These are phyloP conservation scores for Firmiana major DNA, from an alignment of 345 rosid species.

Conservation along the genomic window DNA sequence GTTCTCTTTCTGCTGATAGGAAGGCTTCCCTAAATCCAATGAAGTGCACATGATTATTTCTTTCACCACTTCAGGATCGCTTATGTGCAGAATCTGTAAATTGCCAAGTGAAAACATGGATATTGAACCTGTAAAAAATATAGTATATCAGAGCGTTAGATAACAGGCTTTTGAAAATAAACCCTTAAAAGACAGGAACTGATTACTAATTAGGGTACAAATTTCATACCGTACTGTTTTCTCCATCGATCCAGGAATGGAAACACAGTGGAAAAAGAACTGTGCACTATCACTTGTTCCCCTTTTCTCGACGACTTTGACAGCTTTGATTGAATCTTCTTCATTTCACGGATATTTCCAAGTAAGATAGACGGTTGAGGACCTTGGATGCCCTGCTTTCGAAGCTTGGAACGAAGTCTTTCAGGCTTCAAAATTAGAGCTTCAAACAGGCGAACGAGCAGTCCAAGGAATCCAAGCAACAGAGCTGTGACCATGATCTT, in stretches of 20 bases:
- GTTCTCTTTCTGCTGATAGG: slow-evolving; percentile 30
- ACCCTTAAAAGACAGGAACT: not conserved
- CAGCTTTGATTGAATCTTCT: slow-evolving; percentile 8
- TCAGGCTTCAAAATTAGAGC: slow-evolving; percentile 20
- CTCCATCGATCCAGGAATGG: slow-evolving; percentile 34
- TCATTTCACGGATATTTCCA: slow-evolving; percentile 40
- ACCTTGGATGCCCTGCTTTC: slow-evolving; percentile 36
- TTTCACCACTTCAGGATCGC: slow-evolving; percentile 30
- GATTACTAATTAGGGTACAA: too few species aligned
- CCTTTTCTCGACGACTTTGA: not conserved
- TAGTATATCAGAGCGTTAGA: not conserved
- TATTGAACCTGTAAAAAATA: slow-evolving; percentile 22
- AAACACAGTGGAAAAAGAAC: slow-evolving; percentile 22
- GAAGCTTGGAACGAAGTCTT: slow-evolving; percentile 27
- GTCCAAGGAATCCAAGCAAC: not conserved
- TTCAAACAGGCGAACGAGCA: not conserved
- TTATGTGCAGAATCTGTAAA: slow-evolving; percentile 27
- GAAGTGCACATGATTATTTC: slow-evolving; percentile 33
- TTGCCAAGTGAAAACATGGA: slow-evolving; percentile 34
- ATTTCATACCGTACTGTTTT: slow-evolving; percentile 29
- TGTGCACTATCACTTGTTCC: slow-evolving; percentile 16
- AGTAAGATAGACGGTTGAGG: slow-evolving; percentile 33
- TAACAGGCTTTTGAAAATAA: not conserved
- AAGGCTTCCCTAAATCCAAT: slow-evolving; percentile 43
- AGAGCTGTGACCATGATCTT: not conserved